These are phyloP conservation scores for Porphyrellus cyaneotinctus DNA, from an alignment of 768 basidiomycete species.

Conservation along the genomic window DNA sequence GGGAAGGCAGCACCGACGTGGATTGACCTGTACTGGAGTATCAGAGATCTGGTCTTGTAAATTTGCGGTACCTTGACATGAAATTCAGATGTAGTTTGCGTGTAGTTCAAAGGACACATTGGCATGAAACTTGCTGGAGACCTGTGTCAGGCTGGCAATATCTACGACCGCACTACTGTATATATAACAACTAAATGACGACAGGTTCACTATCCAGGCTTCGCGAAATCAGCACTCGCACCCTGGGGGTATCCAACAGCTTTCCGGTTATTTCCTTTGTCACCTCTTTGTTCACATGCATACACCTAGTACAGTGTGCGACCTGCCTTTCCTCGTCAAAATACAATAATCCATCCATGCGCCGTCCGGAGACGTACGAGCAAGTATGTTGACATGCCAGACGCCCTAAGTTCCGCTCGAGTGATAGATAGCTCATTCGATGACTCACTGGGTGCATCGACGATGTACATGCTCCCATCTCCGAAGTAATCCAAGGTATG, in stretches of 20 bases:
- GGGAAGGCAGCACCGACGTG: constrained; percentile 11
- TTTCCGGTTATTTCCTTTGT: neutral
- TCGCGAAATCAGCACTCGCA: neutral
- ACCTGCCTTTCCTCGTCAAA: neutral
- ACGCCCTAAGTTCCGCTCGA: neutral
- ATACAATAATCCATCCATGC: neutral
- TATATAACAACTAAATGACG: too few relatives aligned
- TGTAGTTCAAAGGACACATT: neutral
- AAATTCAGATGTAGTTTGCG: neutral
- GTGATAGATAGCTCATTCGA: too few relatives aligned
- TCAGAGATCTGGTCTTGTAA: constrained; percentile 10
- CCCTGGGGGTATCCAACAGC: neutral
- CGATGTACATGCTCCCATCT: neutral
- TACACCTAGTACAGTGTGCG: neutral
- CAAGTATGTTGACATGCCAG: neutral
- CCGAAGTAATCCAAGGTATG: neutral
- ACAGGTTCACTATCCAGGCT: too few relatives aligned
- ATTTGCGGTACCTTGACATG: constrained; percentile 1
- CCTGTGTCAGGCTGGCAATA: too few relatives aligned
- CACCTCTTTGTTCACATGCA: neutral
- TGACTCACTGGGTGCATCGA: neutral
- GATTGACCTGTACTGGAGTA: constrained; percentile 8
- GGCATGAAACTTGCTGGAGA: neutral
- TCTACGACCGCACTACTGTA: too few relatives aligned
- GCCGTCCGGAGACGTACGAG: neutral